These are phyloP conservation scores for Fusarium multiceps DNA, from an alignment of 2,329 filamentous ascomycete species.

Conservation along the genomic window DNA sequence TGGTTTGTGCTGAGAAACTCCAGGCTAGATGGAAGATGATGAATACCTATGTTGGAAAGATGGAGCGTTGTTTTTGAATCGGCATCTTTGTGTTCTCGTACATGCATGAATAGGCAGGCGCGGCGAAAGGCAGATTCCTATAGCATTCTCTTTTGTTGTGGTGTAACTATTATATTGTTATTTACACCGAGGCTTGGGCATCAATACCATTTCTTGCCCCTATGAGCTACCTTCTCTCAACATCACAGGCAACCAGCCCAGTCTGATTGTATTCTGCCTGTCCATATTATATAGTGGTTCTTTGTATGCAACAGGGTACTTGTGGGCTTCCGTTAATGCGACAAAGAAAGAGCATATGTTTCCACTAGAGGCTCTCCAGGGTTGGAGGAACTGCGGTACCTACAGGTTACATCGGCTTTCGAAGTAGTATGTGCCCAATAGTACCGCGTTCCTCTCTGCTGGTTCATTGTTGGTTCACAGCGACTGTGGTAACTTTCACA, in stretches of 20 bases:
- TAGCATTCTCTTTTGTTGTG: slow-evolving; percentile 39
- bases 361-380: not conserved
- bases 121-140: slow-evolving; percentile 43
- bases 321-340: not conserved
- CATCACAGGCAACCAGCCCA: not conserved
- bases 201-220: slow-evolving; percentile 7
- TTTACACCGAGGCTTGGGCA: slow-evolving; percentile 15
- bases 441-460: slow-evolving; percentile 4
- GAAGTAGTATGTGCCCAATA: slow-evolving; percentile 1
- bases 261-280: not conserved
- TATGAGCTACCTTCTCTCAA: not conserved
- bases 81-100: slow-evolving; percentile 22
- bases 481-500: slow-evolving; percentile 14
- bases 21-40: not conserved
- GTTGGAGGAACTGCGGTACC: not conserved
- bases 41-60: slow-evolving; percentile 18
- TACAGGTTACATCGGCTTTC: not conserved
- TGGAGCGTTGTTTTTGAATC: slow-evolving; percentile 27
- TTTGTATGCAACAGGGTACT: not conserved
- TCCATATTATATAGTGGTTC: not conserved
- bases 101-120: slow-evolving; percentile 40
- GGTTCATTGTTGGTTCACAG: slow-evolving; percentile 1
- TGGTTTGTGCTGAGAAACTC: not conserved
- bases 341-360: not conserved
- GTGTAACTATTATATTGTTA: slow-evolving; percentile 27